Base-by-base conservation (phyloP, 441 rosid species). In the Oxalis stricta region DNA sequence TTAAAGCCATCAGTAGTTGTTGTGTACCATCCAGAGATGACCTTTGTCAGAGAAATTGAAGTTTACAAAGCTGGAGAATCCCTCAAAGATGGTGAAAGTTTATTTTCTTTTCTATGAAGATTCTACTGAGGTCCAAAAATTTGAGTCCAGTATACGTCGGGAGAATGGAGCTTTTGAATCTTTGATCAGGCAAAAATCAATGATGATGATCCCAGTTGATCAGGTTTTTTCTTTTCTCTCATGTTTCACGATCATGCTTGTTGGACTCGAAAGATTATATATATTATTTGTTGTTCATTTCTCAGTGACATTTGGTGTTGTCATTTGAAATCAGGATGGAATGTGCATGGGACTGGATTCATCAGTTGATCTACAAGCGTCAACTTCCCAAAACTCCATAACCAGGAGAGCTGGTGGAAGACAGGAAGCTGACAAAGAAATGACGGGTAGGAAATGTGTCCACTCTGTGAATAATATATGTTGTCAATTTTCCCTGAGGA, bases 81-180 rank as follows among this genome's bases (percentile, higher is more conserved):
- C 93, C 59, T 67, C 66, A 33, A 69, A 50, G 48, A 70, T 56
- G 56, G 53, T 83, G 66, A 91, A 76, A 68, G 89, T 91, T 48
- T 86, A 80, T 71, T 85, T 91, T 62, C 76, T 85, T 44, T 85
- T 91, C 58, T 91, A 83, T 44, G 98, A 91, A 66, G 79, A 72
- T 48, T 86, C 98, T 26, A 75, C 95, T 9, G 96, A 91, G 68
- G 93, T 64, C 20, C 95, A 77, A 63, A 91, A 86, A 68, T 91
- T 91, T 46, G 95, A 91, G 69, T 94, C 98, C 46, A 79, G 93
- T 56, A 83, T 91, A 35, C 82, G 81, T 28, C 73, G 83, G 58
- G 96, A 91, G 64, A 83, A 91, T 68, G 81, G 79, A 54, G 96
- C 96, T 5, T 91, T 85, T 69, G 98, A 86, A 60, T 80, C 98